Evolutionary conservation across 2,329 filamentous ascomycete genomes (phyloP).

Genomic region (Fusarium aywerte): DNA sequence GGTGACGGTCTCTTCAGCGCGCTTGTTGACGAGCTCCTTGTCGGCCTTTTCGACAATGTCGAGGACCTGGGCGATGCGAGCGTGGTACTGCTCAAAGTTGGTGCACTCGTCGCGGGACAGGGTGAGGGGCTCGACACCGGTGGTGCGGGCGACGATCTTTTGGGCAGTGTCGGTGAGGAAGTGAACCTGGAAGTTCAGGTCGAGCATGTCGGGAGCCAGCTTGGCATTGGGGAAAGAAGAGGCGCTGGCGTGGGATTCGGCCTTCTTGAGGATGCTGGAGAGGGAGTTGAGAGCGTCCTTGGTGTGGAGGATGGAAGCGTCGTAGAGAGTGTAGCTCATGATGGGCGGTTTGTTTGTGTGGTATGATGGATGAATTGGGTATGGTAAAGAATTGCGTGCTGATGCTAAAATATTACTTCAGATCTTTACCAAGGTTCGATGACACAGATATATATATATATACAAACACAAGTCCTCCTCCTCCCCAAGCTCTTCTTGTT

Average conservation of each 20-base stretch:
- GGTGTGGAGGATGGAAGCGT: constrained; percentile 50
- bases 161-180: constrained; percentile 46
- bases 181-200: constrained; percentile 55
- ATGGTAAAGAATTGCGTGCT: constrained; percentile 37
- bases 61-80: constrained; percentile 49
- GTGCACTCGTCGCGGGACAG: constrained; percentile 46
- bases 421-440: too few species aligned
- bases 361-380: constrained; percentile 16
- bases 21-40: constrained; percentile 49
- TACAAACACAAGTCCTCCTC: background rate
- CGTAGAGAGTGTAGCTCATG: constrained; percentile 57
- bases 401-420: background rate
- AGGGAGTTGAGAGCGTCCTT: constrained; percentile 50
- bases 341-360: constrained; percentile 32
- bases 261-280: constrained; percentile 52
- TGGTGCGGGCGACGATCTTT: constrained; percentile 51
- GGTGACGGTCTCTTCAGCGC: constrained; percentile 45
- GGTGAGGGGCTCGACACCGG: constrained; percentile 46
- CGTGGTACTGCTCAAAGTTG: constrained; percentile 51
- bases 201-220: constrained; percentile 57
- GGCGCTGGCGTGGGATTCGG: constrained; percentile 48
- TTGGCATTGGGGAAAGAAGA: constrained; percentile 49
- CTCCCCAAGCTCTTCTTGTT: constrained; percentile 1
- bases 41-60: constrained; percentile 50
- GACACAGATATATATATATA: constrained; percentile 31